phyloP scores from a whole-genome alignment of 2,329 filamentous ascomycete genomes.

The Monilinia fructicola region DNA sequence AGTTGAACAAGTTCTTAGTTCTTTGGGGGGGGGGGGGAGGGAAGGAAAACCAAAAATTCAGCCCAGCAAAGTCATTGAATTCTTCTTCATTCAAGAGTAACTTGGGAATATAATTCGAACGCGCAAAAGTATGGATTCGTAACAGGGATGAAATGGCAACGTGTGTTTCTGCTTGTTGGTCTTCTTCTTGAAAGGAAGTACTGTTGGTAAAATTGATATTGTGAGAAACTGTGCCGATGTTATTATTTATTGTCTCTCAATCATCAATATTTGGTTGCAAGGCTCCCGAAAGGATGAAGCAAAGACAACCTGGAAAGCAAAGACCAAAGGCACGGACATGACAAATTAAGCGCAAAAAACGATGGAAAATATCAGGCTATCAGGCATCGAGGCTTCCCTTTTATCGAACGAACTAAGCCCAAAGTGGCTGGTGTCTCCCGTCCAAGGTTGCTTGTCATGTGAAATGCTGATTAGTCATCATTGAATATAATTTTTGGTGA shows the following conservation, averaged over 20 bases:
- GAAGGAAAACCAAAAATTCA: constrained; percentile 22
- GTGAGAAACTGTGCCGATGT: constrained; percentile 4
- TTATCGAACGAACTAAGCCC: not conserved
- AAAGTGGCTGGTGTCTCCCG: not conserved
- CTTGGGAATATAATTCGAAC: not conserved
- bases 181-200: not conserved
- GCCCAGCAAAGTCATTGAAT: constrained; percentile 12
- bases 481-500: not conserved
- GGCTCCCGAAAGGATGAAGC: constrained; percentile 10
- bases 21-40: not conserved
- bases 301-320: constrained; percentile 7
- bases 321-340: constrained; percentile 4
- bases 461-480: constrained; percentile 7
- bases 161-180: not conserved
- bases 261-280: constrained; percentile 6
- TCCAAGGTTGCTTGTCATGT: not conserved
- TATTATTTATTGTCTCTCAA: constrained; percentile 11
- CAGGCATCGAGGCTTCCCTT: not conserved
- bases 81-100: constrained; percentile 19
- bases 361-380: not conserved
- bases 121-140: not conserved
- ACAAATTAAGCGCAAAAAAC: constrained; percentile 13
- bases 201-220: not conserved
- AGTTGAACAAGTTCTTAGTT: constrained; percentile 1
- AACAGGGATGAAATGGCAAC: not conserved